Base-by-base conservation (phyloP, 805 yeast genomes). In the Candida railenensis region DNA sequence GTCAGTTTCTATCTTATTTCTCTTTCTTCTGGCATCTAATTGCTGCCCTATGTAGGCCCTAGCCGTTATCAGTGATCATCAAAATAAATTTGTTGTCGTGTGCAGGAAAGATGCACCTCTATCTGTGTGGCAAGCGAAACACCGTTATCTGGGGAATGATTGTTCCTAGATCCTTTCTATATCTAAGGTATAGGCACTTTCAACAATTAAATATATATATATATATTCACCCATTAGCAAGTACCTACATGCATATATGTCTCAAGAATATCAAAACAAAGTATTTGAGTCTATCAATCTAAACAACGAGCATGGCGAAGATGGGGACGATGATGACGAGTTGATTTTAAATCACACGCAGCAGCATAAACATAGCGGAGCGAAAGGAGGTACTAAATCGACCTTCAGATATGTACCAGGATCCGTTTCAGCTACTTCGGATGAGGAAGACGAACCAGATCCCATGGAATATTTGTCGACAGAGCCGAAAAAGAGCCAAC, bases 391-490 rank as follows among this genome's bases (percentile, higher is more conserved):
- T 7, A 4, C 14, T 8, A 36, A 14, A 20, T 19, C 39, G 22
- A 28, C 15, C 4, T n/a, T 8, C n/a, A 22, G 45, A 15, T 22
- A 33, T 9, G 40, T 42, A 8, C 45, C 45, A 15, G 45, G 22
- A 11, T 42, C 45, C 4, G 40, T 15, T 4, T 42, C 45, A 2
- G 18, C 34, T 12, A 34, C 47, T 7, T 43, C 50, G 2, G 49
- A 51, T 14, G 50, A 50, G 12, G 56, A 53, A 12, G 57, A 52
- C 18, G 48, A 37, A 18, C 40, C 43, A 5, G 53, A 54, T 42
- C 56, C 58, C 4, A 46, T 51, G 14, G 58, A 51, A 33, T 48
- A 53, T 25, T 42, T 54, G 15, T 48, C 50, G n/a, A 45, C 42
- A 5, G 47, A 39, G 22, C 21, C 39, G 12, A 16, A 5, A 5